A percentile compares a stretch with the other conserved stretches of the same genome.
Evolutionary conservation across 768 basidiomycete genomes (phyloP).

Genomic region (Amanita exitialis): DNA sequence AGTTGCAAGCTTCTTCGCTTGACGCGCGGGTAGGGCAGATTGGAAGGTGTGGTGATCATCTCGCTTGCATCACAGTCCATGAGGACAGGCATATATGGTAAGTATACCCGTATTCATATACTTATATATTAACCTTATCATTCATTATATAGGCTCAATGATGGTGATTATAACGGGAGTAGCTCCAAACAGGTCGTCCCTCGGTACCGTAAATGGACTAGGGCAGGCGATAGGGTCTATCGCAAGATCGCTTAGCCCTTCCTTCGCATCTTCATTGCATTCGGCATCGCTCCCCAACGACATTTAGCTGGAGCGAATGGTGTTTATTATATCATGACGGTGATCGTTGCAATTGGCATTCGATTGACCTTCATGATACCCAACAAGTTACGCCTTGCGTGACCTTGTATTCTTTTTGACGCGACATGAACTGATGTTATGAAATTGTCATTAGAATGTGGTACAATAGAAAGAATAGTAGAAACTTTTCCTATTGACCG

Average conservation of each 20-base stretch:
- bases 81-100: neutral
- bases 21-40: neutral
- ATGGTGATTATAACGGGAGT: neutral
- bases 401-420: no score
- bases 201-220: slow-evolving; percentile 4
- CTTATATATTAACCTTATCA: neutral
- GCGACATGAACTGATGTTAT: no score
- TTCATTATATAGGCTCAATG: neutral
- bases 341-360: neutral
- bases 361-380: neutral
- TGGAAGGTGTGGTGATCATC: neutral
- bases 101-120: neutral
- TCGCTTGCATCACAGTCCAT: neutral
- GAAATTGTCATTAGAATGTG: no score
- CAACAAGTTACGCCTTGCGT: neutral
- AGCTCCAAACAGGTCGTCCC: neutral
- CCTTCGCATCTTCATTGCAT: slow-evolving; percentile 1
- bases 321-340: slow-evolving; percentile 2
- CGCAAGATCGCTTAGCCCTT: neutral
- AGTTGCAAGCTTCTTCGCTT: slow-evolving; percentile 7
- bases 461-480: no score
- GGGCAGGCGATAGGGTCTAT: neutral
- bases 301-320: slow-evolving; percentile 2
- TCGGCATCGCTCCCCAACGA: slow-evolving; percentile 1
- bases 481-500: no score